Base-by-base conservation (phyloP, 257 asterid genomes). In the Petrea volubilis region DNA sequence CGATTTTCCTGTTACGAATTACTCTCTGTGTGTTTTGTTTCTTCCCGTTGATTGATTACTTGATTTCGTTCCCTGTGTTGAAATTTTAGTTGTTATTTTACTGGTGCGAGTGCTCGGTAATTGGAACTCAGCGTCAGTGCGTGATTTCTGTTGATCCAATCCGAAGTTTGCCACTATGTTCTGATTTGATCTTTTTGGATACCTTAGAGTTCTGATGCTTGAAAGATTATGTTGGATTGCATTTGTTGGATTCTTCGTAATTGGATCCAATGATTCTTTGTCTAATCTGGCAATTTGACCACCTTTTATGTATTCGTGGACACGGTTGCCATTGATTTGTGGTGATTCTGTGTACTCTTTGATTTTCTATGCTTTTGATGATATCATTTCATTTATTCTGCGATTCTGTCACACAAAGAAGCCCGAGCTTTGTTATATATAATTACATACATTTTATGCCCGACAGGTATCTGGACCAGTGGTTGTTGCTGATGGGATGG, bases 401-500 rank as follows among this genome's bases (percentile, higher is more conserved):
- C 15, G 13, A 49, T 40, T 50, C 9, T n/a, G 10, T 49, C 38
- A 60, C 24, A 10, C 23, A 2, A 38, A 61, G 47, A 63, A 2
- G 49, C 59, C 8, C 28, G 28, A 25, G 44, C 43, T n/a, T 29
- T 21, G 41, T 47, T 28, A 15, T 25, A 2, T 58, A 25, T 61
- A 8, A 20, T 24, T 76, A 15, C 50, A 34, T 24, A 34, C 49
- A 5, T 43, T 71, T 68, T 65, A 36, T 53, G 53, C 36, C 29
- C 31, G 6, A 36, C 71, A 94, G 99, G 99, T 94, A 4, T 94
- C 99, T 34, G 99, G 99, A 67, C 99, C 99, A 0, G 99, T 94
- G 71, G 99, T 94, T 20, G 90, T 94, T 78, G 99, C 99, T 63
- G 99, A 94, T 86, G 99, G 97, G 76, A 94, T 94, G 99, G 92